Conservation (phyloP, 768 basidiomycete genomes). For the Mycena alexandri region DNA sequence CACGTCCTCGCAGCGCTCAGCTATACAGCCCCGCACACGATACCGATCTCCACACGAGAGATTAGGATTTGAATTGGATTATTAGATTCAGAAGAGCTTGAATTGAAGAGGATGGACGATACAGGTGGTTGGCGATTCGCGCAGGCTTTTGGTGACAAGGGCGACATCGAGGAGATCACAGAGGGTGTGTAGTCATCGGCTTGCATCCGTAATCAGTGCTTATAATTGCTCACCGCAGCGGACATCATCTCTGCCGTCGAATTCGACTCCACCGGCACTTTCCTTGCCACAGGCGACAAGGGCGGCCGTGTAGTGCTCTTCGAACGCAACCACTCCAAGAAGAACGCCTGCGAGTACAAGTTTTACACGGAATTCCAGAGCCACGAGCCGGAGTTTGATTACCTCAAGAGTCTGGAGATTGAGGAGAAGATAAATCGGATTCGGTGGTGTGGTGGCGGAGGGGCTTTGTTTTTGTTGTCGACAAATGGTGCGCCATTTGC, state of each 20-base stretch:
- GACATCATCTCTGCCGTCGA: conserved; percentile 99
- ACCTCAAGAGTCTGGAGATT: conserved; percentile 98
- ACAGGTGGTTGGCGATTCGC: conserved; percentile 98
- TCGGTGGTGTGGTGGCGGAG: conserved; percentile 97
- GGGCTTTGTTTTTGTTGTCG: conserved; percentile 94
- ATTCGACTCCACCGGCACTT: conserved; percentile 99
- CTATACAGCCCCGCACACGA: no score
- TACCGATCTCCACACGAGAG: no score
- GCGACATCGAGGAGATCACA: conserved; percentile 98
- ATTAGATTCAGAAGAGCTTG: no score
- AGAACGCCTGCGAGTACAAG: conserved; percentile 96
- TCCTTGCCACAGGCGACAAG: conserved; percentile 99
- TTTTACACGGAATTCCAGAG: conserved; percentile 99
- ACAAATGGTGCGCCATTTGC: conserved; percentile 83
- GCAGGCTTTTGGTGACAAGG: conserved; percentile 99
- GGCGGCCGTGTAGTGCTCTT: conserved; percentile 98
- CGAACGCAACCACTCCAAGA: conserved; percentile 99
- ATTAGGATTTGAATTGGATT: no score
- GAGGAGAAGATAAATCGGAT: conserved; percentile 99
- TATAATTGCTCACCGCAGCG: conserved; percentile 62
- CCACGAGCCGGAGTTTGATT: conserved; percentile 99
- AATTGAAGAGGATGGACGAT: conserved; percentile 47
- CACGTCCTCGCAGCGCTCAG: no score
- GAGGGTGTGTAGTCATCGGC: conserved; percentile 74
- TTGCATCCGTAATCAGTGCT: conserved; percentile 2